These are phyloP conservation scores for Termitomyces sp. DNA, from an alignment of 768 basidiomycete genomes.

Conservation along the genomic window DNA sequence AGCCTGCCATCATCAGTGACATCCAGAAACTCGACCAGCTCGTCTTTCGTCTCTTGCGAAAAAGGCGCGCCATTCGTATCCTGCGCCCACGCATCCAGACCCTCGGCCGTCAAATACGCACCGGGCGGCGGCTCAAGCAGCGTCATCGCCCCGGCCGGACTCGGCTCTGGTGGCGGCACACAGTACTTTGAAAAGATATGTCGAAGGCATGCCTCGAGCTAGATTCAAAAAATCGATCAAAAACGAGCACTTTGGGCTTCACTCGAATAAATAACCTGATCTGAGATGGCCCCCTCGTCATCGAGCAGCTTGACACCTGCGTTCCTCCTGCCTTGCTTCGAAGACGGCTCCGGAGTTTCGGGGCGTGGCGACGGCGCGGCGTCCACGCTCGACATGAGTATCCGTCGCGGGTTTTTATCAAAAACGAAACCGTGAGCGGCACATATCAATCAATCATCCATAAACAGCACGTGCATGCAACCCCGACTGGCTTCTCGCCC, in stretches of 20 bases:
- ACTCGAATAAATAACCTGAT: too few species aligned
- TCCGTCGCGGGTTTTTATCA: background rate
- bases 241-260: too few species aligned
- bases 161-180: conserved; percentile 32
- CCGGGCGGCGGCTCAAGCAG: conserved; percentile 45
- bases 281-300: conserved; percentile 63
- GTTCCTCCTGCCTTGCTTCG: conserved; percentile 55
- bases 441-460: background rate
- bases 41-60: conserved; percentile 70
- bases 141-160: conserved; percentile 16
- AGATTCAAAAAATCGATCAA: too few species aligned
- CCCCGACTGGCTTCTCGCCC: too few species aligned
- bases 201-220: conserved; percentile 67
- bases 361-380: conserved; percentile 44
- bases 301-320: conserved; percentile 55
- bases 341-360: conserved; percentile 59
- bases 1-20: conserved; percentile 64
- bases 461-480: conserved; percentile 1
- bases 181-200: conserved; percentile 82
- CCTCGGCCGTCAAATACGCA: conserved; percentile 54
- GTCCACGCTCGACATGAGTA: conserved; percentile 15
- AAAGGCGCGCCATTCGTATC: conserved; percentile 86
- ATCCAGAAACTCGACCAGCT: conserved; percentile 72
- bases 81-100: conserved; percentile 68
- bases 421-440: too few species aligned